Conservation (phyloP, 1,284 basidiomycete species). For the Boletus albobrunnescens region DNA sequence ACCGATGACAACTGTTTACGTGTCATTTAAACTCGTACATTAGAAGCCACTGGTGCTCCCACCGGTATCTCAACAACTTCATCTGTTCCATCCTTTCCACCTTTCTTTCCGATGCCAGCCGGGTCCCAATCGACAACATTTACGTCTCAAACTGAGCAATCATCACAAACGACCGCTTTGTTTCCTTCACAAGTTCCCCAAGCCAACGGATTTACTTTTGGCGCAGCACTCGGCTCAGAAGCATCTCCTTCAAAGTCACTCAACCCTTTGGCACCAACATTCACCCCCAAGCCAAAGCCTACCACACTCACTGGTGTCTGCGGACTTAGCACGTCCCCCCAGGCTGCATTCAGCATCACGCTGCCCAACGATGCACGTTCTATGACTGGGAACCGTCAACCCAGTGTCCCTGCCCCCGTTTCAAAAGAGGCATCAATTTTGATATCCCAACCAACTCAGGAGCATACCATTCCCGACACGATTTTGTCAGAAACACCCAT, state of each 20-base stretch:
- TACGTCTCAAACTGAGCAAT: neutral
- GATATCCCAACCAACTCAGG: conserved; percentile 2
- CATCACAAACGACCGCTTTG: neutral
- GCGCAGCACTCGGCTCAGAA: conserved; percentile 4
- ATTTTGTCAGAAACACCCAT: conserved; percentile 1
- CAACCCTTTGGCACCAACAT: conserved; percentile 29
- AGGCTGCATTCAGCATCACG: neutral
- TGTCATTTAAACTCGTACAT: neutral
- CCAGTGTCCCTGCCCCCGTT: neutral
- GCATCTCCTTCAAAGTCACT: conserved; percentile 14
- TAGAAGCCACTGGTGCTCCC: neutral
- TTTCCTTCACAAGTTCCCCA: conserved; percentile 4
- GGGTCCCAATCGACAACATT: neutral
- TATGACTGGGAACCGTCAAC: neutral
- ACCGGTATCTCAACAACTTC: conserved; percentile 21
- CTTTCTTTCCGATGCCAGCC: neutral
- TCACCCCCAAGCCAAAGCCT: conserved; percentile 17
- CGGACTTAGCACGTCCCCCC: neutral
- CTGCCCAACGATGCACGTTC: neutral
- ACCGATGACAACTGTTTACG: neutral
- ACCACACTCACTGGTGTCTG: neutral
- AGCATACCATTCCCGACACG: neutral
- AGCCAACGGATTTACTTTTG: neutral
- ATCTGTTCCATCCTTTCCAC: conserved; percentile 13
- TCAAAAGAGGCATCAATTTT: neutral